Percentiles rank a stretch among this genome's conserved stretches.
Evolutionary conservation across 306 rosid genomes (phyloP).

Genomic region (Clitoria ternatea): DNA sequence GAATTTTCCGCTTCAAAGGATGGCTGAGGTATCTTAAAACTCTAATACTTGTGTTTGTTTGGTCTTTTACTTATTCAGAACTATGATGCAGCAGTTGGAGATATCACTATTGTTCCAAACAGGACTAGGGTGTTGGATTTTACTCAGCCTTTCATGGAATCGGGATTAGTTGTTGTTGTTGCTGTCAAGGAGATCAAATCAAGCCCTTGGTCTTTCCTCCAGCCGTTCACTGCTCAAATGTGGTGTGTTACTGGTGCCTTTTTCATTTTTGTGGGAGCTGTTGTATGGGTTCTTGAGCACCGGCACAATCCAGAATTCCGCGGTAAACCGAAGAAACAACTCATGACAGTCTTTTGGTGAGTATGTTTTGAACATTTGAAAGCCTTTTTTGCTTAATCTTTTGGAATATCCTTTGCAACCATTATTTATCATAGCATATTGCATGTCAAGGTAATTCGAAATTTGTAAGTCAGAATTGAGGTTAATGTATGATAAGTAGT

Average conservation of each 20-base stretch:
- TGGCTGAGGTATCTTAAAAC: not conserved
- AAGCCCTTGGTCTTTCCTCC: slow-evolving; percentile 89
- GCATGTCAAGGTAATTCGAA: not conserved
- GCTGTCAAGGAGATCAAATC: slow-evolving; percentile 66
- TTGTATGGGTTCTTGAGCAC: slow-evolving; percentile 98
- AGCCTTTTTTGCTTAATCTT: slow-evolving; percentile 1
- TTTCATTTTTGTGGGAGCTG: slow-evolving; percentile 81
- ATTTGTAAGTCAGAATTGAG: not conserved
- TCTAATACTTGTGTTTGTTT: slow-evolving; percentile 18
- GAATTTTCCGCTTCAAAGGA: slow-evolving; percentile 12
- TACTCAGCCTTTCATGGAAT: slow-evolving; percentile 89
- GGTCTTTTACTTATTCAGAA: slow-evolving; percentile 44
- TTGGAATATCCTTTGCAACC: not conserved
- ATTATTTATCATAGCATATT: not conserved
- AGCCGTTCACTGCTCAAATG: slow-evolving; percentile 81
- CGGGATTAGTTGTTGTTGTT: slow-evolving; percentile 84
- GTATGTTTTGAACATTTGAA: slow-evolving; percentile 30
- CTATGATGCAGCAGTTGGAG: slow-evolving; percentile 93
- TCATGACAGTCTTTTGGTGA: slow-evolving; percentile 78
- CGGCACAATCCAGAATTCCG: slow-evolving; percentile 82
- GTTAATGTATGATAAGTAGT: not conserved
- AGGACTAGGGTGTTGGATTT: slow-evolving; percentile 86
- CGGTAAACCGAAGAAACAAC: slow-evolving; percentile 74
- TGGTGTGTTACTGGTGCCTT: slow-evolving; percentile 75
- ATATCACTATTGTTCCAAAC: slow-evolving; percentile 83